A percentile compares a stretch with the other conserved stretches of the same genome.
Conservation (phyloP, 805 yeast genomes). For the Ogataea degrootiae region DNA sequence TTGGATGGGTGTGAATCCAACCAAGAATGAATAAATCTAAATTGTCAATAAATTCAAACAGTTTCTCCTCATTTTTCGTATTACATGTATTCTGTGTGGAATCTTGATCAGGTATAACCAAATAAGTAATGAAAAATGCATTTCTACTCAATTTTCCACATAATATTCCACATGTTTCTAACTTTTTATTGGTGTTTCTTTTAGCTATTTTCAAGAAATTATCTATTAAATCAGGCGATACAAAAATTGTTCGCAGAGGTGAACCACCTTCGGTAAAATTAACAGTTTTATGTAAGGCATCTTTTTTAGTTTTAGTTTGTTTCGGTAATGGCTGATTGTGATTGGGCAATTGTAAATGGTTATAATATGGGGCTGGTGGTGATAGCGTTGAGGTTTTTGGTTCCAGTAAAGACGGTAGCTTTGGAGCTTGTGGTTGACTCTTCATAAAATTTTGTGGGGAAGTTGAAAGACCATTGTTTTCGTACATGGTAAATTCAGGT, state of each 20-base stretch:
- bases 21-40: conserved; percentile 60
- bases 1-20: conserved; percentile 74
- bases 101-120: conserved; percentile 59
- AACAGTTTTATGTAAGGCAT: conserved; percentile 33
- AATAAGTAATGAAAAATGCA: conserved; percentile 59
- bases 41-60: conserved; percentile 51
- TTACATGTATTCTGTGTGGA: conserved; percentile 60
- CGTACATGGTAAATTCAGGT: conserved; percentile 10
- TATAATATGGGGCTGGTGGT: not conserved
- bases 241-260: conserved; percentile 46
- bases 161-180: conserved; percentile 65
- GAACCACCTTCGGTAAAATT: conserved; percentile 52
- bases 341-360: not conserved
- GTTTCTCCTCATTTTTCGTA: conserved; percentile 53
- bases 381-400: not conserved
- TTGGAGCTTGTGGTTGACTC: conserved; percentile 1
- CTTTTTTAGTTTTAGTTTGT: conserved; percentile 1
- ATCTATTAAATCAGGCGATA: conserved; percentile 41
- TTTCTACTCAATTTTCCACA: conserved; percentile 58
- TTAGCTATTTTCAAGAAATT: conserved; percentile 43
- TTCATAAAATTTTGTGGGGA: not conserved
- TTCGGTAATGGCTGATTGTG: not conserved
- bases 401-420: conserved; percentile 4
- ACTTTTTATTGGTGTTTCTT: conserved; percentile 42
- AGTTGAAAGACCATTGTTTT: not conserved